Base-by-base conservation (phyloP, 164 flowering plant species). In the Magnolia changhungtana region DNA sequence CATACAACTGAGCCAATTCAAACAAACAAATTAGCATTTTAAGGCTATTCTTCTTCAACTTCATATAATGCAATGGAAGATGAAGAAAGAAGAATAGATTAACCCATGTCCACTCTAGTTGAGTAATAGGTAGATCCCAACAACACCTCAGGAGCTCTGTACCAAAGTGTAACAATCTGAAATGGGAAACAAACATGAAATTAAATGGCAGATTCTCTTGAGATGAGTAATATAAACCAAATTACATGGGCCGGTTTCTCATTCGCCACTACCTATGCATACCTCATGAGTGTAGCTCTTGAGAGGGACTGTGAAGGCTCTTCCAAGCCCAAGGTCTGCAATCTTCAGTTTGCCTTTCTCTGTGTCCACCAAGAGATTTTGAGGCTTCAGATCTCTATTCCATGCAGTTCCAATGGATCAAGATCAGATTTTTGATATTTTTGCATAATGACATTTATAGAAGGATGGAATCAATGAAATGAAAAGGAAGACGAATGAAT, bases 281-380 rank as follows among this genome's bases (percentile, higher is more conserved):
- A 88, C 92, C 93, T 96, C 99, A 66, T 96, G 99, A 0, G 99
- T 96, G 74, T 96, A 96, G 81, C 93, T 91, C 88, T 94, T 94
- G 75, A 96, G 88, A 74, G 99, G 99, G 3, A 96, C 91, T 4
- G 99, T 90, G 76, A 94, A 94, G 8, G 99, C 90, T 77, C 99
- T 87, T 4, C 96, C 98, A 63, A 96, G 92, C 1, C 98, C 99
- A 2, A 96, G 89, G 89, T 96, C 99, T 7, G 98, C 99, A 75
- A 96, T 96, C 85, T 96, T 96, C 24, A 96, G 79, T 16, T 93
- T 83, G 4, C 97, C 97, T 79, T 88, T 90, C 2, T 94, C 95
- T 83, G 90, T 90, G 69, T 96, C 99, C 5, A 96, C 91, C 23
- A 96, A 86, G 6, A 96, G 88, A 72, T 96, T 96, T 85, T 96